These are phyloP conservation scores for Samsoniella hepiali DNA, from an alignment of 2,329 filamentous ascomycete species.

Conservation along the genomic window DNA sequence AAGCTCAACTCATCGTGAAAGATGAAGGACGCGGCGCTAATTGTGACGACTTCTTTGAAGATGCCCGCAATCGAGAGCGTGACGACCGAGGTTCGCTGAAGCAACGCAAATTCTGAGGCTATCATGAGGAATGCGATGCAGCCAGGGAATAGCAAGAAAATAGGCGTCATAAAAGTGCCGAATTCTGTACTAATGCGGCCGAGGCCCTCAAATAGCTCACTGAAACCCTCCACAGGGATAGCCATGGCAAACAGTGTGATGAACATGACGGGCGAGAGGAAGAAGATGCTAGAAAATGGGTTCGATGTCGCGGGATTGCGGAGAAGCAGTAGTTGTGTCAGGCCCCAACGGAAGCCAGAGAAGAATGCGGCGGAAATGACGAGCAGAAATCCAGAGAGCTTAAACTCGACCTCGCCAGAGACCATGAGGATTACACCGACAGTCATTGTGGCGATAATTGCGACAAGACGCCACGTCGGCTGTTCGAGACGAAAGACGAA, in stretches of 20 bases:
- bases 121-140: constrained; percentile 95
- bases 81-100: constrained; percentile 93
- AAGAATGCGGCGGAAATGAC: constrained; percentile 94
- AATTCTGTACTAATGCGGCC: constrained; percentile 60
- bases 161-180: constrained; percentile 62
- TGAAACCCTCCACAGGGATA: constrained; percentile 78
- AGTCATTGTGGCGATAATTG: constrained; percentile 90
- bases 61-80: constrained; percentile 96
- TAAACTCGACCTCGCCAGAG: constrained; percentile 87
- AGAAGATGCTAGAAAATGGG: constrained; percentile 95
- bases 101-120: constrained; percentile 87
- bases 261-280: constrained; percentile 97
- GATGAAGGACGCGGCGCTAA: constrained; percentile 79
- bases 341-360: constrained; percentile 93
- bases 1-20: constrained; percentile 85
- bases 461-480: constrained; percentile 79
- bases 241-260: constrained; percentile 74
- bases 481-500: constrained; percentile 89
- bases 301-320: constrained; percentile 94
- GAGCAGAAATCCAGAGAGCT: constrained; percentile 79
- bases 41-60: constrained; percentile 98
- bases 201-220: constrained; percentile 64
- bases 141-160: constrained; percentile 85
- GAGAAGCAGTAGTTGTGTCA: constrained; percentile 94
- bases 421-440: constrained; percentile 97